Conservation (phyloP, 2,329 filamentous ascomycete genomes). For the Arachnomyces sp. region DNA sequence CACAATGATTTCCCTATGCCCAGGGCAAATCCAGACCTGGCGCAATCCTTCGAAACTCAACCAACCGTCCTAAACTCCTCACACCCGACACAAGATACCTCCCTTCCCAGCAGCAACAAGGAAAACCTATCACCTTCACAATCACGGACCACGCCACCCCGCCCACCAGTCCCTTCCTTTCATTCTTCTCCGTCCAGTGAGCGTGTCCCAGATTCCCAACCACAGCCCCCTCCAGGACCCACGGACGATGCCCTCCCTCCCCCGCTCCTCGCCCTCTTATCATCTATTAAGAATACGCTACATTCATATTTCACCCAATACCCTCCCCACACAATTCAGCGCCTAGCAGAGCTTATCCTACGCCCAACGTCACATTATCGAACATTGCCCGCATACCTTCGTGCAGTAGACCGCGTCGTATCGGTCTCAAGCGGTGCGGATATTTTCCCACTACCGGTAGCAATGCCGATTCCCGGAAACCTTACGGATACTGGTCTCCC, state of each 20-base stretch:
- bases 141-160: conserved; percentile 22
- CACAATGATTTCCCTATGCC: conserved; percentile 68
- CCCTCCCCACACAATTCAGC: conserved; percentile 88
- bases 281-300: conserved; percentile 53
- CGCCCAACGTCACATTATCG: conserved; percentile 70
- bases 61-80: conserved; percentile 16
- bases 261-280: conserved; percentile 55
- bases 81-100: conserved; percentile 20
- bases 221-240: conserved; percentile 37
- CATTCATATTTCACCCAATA: conserved; percentile 58
- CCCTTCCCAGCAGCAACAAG: conserved; percentile 28
- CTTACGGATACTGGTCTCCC: conserved; percentile 22
- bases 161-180: conserved; percentile 32
- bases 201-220: conserved; percentile 35
- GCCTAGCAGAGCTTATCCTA: conserved; percentile 77
- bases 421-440: conserved; percentile 77
- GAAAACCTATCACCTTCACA: conserved; percentile 25
- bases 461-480: conserved; percentile 46
- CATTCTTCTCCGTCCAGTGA: conserved; percentile 32
- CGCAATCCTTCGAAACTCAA: conserved; percentile 27
- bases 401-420: conserved; percentile 82
- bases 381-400: conserved; percentile 73
- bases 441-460: conserved; percentile 66
- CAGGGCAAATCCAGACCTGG: conserved; percentile 40
- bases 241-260: conserved; percentile 48